These are phyloP conservation scores for Sporothrix globosa DNA, from an alignment of 2,329 filamentous ascomycete species.

Conservation along the genomic window DNA sequence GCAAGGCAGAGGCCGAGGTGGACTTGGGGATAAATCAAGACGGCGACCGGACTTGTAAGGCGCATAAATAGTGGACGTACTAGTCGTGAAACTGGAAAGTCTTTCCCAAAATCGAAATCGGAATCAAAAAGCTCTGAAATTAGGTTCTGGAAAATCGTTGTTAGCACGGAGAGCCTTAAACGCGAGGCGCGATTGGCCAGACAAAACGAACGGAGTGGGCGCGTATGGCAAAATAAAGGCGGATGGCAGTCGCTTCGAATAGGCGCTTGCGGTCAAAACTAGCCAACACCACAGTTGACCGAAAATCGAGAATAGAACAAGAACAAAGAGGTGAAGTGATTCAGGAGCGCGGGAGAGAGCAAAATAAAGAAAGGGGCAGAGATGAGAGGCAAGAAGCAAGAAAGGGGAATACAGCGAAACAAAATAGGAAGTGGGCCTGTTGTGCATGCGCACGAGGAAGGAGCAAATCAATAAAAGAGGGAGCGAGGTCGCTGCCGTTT, in stretches of 20 bases:
- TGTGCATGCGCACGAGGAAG: background rate
- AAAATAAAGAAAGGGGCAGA: background rate
- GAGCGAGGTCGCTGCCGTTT: background rate
- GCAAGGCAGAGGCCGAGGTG: conserved; percentile 24
- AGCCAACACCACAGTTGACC: background rate
- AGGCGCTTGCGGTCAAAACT: background rate
- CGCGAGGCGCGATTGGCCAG: conserved; percentile 17
- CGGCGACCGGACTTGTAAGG: background rate
- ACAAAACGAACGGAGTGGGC: background rate
- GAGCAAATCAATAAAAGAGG: background rate
- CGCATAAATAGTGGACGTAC: background rate
- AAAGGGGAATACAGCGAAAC: background rate
- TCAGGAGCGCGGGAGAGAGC: background rate
- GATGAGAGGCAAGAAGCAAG: conserved; percentile 1
- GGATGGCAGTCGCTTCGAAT: background rate
- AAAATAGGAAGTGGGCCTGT: conserved; percentile 1
- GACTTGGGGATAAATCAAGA: background rate
- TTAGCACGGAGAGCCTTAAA: background rate
- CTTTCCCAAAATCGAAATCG: background rate
- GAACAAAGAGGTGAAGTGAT: background rate
- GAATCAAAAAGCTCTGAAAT: background rate
- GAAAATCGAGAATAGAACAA: conserved; percentile 17
- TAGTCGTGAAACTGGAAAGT: background rate
- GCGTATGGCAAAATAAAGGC: conserved; percentile 12
- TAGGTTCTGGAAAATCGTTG: background rate